Percentiles rank a stretch among this genome's conserved stretches.
phyloP scores from a whole-genome alignment of 495 filamentous ascomycete genomes.

The Tuber calosporum region DNA sequence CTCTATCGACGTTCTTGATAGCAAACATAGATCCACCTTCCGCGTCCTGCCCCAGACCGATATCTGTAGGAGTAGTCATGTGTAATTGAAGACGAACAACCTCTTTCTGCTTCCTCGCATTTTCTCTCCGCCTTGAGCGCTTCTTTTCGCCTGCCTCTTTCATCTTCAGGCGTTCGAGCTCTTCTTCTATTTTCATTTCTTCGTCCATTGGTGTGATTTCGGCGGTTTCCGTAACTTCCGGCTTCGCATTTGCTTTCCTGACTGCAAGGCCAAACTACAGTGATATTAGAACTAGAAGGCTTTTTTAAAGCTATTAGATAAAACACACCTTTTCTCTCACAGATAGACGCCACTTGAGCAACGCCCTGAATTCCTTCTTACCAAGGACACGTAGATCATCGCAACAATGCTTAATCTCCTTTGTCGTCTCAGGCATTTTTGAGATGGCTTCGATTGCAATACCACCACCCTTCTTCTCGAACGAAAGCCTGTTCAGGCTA shows the following conservation, averaged over 20 bases:
- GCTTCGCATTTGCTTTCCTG: constrained; percentile 55
- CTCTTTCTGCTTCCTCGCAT: constrained; percentile 83
- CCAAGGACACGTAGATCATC: constrained; percentile 84
- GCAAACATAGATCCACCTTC: constrained; percentile 77
- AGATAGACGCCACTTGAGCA: constrained; percentile 88
- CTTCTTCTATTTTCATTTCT: constrained; percentile 78
- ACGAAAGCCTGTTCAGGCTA: constrained; percentile 71
- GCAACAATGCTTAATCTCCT: constrained; percentile 79
- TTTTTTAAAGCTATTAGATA: background rate
- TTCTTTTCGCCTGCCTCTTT: constrained; percentile 67
- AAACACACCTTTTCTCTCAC: constrained; percentile 59
- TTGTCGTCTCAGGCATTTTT: constrained; percentile 84
- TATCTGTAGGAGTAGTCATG: constrained; percentile 92
- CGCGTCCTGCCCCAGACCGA: constrained; percentile 79
- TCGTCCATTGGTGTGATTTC: constrained; percentile 86
- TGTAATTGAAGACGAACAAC: constrained; percentile 91
- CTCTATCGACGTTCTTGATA: constrained; percentile 69
- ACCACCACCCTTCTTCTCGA: constrained; percentile 72
- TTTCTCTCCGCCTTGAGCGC: constrained; percentile 70
- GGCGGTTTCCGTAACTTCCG: constrained; percentile 51
- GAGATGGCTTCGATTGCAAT: constrained; percentile 78
- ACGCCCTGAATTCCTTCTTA: constrained; percentile 83
- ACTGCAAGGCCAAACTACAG: constrained; percentile 73
- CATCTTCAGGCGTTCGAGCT: constrained; percentile 72
- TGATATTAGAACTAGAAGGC: constrained; percentile 2